These are phyloP conservation scores for Leccinum rimulosum DNA, from an alignment of 768 basidiomycete species.

Conservation along the genomic window DNA sequence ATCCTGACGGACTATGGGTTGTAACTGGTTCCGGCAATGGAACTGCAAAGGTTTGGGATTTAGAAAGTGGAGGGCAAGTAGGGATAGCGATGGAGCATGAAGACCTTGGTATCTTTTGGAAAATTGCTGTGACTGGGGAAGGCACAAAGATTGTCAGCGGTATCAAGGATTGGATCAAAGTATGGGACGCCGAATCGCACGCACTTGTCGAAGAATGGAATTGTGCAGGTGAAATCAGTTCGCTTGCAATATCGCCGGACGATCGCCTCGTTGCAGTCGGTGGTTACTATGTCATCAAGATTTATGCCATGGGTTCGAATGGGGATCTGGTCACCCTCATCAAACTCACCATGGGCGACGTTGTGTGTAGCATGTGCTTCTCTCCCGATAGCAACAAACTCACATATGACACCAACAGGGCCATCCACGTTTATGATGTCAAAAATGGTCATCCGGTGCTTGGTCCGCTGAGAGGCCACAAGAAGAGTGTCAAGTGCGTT, in stretches of 20 bases:
- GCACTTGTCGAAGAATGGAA: neutral
- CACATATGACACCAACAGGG: neutral
- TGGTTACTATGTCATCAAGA: neutral
- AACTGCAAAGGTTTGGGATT: neutral
- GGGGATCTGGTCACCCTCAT: no score
- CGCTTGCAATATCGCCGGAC: neutral
- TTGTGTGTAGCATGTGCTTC: neutral
- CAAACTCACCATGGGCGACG: no score
- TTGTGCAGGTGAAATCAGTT: no score
- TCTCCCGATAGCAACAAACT: neutral
- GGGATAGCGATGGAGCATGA: neutral
- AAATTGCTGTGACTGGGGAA: neutral
- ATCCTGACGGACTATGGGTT: neutral
- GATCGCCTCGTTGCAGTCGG: neutral
- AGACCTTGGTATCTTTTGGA: neutral
- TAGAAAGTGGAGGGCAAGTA: neutral
- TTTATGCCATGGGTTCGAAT: neutral
- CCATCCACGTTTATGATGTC: neutral
- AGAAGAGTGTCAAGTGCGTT: neutral
- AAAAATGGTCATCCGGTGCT: neutral
- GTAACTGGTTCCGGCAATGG: neutral
- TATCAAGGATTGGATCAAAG: neutral
- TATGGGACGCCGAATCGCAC: neutral
- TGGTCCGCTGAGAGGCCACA: neutral
- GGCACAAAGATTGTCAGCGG: neutral